These are phyloP conservation scores for Boechera retrofracta DNA, from an alignment of 345 rosid species.

Conservation along the genomic window DNA sequence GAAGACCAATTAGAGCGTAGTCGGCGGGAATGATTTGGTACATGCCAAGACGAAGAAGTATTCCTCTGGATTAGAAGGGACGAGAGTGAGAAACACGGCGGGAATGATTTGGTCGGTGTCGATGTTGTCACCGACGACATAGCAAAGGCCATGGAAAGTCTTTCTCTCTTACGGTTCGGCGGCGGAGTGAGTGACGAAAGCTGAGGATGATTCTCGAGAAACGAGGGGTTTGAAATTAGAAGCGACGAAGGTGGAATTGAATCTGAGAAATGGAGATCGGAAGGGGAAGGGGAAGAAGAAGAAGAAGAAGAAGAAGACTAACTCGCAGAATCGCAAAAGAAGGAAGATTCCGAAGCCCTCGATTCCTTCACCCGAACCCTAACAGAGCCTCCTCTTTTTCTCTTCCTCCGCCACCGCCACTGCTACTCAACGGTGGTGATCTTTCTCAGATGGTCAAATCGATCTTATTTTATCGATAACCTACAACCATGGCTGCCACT, in stretches of 20 bases:
- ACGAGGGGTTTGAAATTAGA: constrained; percentile 30
- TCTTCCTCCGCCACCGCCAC: constrained; percentile 28
- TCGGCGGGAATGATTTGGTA: no score
- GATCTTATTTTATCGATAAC: background rate
- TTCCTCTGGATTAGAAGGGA: constrained; percentile 84
- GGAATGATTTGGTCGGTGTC: constrained; percentile 98
- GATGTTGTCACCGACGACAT: constrained; percentile 91
- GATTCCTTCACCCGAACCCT: constrained; percentile 24
- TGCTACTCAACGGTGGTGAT: constrained; percentile 37
- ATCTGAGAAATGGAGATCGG: constrained; percentile 34
- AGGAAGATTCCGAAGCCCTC: no score
- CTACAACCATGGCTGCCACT: constrained; percentile 44
- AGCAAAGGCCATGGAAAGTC: constrained; percentile 86
- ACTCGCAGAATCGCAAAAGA: no score
- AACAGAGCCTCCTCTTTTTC: constrained; percentile 1
- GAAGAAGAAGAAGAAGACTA: background rate
- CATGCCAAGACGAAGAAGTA: constrained; percentile 30
- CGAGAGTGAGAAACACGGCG: constrained; percentile 83
- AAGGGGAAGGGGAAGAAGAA: constrained; percentile 16
- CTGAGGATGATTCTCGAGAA: constrained; percentile 13
- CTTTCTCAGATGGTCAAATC: background rate
- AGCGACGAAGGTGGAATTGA: constrained; percentile 22
- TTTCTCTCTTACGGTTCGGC: constrained; percentile 41
- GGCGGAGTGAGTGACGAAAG: constrained; percentile 40
- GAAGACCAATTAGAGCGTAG: constrained; percentile 81